These are phyloP conservation scores for Carallia pectinifolia DNA, from an alignment of 345 rosid species.

Conservation along the genomic window DNA sequence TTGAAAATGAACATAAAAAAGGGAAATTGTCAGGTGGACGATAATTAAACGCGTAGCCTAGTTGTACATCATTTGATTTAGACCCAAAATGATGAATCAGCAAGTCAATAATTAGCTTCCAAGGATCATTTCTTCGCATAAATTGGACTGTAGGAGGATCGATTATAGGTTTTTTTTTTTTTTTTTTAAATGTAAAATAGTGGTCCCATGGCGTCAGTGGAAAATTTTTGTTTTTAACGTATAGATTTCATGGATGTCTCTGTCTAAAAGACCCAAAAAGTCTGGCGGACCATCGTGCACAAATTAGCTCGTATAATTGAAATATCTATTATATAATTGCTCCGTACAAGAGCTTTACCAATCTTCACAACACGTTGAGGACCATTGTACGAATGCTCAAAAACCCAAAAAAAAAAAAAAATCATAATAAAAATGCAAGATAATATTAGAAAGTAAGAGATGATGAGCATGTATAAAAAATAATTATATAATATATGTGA, in stretches of 20 bases:
- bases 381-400: slow-evolving; percentile 25
- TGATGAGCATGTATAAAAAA: too few species aligned
- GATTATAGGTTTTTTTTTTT: too few species aligned
- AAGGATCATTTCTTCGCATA: too few species aligned
- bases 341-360: slow-evolving; percentile 3
- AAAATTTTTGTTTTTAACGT: slow-evolving; percentile 5
- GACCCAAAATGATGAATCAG: too few species aligned
- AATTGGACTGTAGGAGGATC: too few species aligned
- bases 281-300: slow-evolving; percentile 31
- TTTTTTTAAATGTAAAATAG: too few species aligned
- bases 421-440: not conserved
- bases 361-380: slow-evolving; percentile 11
- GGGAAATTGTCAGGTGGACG: too few species aligned
- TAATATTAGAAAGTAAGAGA: not conserved
- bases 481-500: not conserved
- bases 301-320: not conserved
- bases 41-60: too few species aligned
- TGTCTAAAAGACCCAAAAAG: not conserved
- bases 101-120: too few species aligned
- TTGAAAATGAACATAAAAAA: too few species aligned
- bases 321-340: slow-evolving; percentile 3
- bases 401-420: not conserved
- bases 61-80: too few species aligned
- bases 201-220: slow-evolving; percentile 3
- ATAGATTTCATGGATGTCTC: slow-evolving; percentile 1